These are phyloP conservation scores for Actinomortierella wolfii DNA, from an alignment of 371 early-diverging fungal species.

Conservation along the genomic window DNA sequence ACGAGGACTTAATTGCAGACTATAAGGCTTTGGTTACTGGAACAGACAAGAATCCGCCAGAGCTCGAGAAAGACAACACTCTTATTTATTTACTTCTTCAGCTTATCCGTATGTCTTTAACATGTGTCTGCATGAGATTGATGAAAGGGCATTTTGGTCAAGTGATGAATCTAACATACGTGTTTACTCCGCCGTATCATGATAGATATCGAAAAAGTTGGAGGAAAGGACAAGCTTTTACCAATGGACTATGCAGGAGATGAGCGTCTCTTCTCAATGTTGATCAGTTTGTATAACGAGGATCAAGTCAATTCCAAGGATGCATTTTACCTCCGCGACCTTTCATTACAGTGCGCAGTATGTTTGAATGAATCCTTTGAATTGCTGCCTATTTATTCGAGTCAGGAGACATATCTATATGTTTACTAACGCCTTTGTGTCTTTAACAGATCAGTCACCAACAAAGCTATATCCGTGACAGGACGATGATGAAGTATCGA, in stretches of 20 bases:
- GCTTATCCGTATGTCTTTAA: constrained; percentile 62
- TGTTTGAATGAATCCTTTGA: constrained; percentile 6
- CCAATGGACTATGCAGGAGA: constrained; percentile 72
- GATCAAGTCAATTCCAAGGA: constrained; percentile 75
- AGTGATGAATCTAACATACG: neutral
- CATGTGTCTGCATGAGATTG: neutral
- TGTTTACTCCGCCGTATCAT: neutral
- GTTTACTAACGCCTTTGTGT: no score
- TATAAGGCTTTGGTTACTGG: constrained; percentile 60
- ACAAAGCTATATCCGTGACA: constrained; percentile 67
- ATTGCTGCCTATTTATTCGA: no score
- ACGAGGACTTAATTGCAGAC: constrained; percentile 68
- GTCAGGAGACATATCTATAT: no score
- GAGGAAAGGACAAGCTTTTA: constrained; percentile 52
- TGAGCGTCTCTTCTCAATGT: constrained; percentile 71
- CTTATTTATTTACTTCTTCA: constrained; percentile 77
- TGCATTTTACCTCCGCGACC: constrained; percentile 76
- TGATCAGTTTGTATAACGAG: constrained; percentile 76
- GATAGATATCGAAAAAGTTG: constrained; percentile 65
- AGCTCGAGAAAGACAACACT: constrained; percentile 72
- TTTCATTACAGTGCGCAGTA: constrained; percentile 74
- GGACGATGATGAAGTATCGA: constrained; percentile 71
- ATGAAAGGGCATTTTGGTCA: neutral
- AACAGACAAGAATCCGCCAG: constrained; percentile 30
- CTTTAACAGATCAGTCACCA: constrained; percentile 63